Evolutionary conservation across 768 basidiomycete species (phyloP), one percentile per base, ranked within the genome.

Genomic region (Boletellus ananiceps): DNA sequence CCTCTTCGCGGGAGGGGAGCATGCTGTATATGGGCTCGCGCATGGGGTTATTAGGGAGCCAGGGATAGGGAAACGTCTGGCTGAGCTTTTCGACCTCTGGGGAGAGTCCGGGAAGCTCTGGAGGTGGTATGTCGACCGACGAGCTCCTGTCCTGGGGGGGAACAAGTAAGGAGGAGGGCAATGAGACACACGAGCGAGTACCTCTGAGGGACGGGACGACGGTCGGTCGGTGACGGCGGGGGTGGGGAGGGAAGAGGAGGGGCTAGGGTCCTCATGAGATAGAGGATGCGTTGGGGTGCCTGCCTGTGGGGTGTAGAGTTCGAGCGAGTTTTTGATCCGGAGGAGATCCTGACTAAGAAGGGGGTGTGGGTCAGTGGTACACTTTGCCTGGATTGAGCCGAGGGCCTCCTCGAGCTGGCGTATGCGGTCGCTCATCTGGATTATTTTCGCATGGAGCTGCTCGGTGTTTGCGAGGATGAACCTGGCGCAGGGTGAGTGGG

Each of bases 401-500:
- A 85, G 68, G 1, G 80, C 82, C 25, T 83, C 80, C 60, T 85
- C 83, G 12, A 85, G 73, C 50, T 80, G 77, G 40, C 81, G 74
- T 27, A 85, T 81, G 39, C 83, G 81, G 57, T 81, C 79, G 54
- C 79, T 76, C 46, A 85, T 73, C 56, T 79, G 72, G 12, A 73
- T 71, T 5, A 83, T 83, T 65, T 81, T 83, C 31, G 78, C 78
- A 55, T 84, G 83, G 34, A 84, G 67, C 58, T 82, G 79, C 51
- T 81, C 82, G 8, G 82, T 82, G 56, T 82, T 82, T 13, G 82
- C 82, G 32, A 84, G 77, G 55, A 84, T 84, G 53, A 84, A 84
- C 46, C 82, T 82, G 51, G 40, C 34, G 47, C 23, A 47, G 40
- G 15, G 33, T 47, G 51, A 57, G 54, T 44, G 49, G 47, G 38